phyloP scores from a whole-genome alignment of 228 moss, liverwort and hornwort species.

The Sphagnum magellanicum region DNA sequence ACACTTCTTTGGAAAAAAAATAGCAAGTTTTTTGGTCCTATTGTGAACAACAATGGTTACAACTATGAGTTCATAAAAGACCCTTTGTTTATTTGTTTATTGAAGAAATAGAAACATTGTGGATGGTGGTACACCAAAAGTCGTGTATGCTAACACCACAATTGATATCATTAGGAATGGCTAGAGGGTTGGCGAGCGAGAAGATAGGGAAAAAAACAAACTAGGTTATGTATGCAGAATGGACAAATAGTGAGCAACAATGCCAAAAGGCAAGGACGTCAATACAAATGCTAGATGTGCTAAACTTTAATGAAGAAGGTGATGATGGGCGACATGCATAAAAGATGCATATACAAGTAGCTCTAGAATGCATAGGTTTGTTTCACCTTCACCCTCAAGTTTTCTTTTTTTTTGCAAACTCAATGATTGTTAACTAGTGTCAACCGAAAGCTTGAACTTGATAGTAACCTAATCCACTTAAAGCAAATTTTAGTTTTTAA shows the following conservation, averaged over 20 bases:
- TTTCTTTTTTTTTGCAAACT: too few relatives aligned
- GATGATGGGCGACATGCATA: too few relatives aligned
- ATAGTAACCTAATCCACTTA: too few relatives aligned
- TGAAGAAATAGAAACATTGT: background rate
- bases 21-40: background rate
- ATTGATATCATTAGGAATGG: constrained; percentile 1
- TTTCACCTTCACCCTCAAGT: too few relatives aligned
- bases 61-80: background rate
- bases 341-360: too few relatives aligned
- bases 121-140: constrained; percentile 4
- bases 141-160: background rate
- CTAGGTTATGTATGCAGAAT: background rate
- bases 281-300: too few relatives aligned
- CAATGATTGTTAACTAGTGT: too few relatives aligned
- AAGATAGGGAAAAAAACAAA: background rate
- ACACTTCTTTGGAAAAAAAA: background rate
- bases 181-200: background rate
- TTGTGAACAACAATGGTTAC: background rate
- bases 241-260: background rate
- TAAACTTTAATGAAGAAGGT: too few relatives aligned
- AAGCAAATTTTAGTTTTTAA: too few relatives aligned
- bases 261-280: background rate
- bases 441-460: too few relatives aligned
- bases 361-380: too few relatives aligned
- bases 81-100: background rate